Conservation (phyloP, 139 green algal genomes). For the Tetradesmus lagerheimii region DNA sequence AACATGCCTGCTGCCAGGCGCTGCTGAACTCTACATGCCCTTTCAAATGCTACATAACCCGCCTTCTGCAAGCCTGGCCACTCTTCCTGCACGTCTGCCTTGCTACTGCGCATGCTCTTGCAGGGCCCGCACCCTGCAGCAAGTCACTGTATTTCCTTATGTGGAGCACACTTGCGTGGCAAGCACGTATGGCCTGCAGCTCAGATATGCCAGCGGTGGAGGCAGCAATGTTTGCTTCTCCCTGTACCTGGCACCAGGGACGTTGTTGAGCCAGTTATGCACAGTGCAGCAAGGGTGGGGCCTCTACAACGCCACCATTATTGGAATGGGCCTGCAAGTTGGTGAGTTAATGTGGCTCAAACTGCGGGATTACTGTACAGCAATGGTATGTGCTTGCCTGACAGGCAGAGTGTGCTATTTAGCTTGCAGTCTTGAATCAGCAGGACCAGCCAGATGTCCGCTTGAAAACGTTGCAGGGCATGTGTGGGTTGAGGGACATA, state of each 20-base stretch:
- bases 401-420: too few species aligned
- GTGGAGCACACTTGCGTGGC: background rate
- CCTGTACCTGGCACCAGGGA: background rate
- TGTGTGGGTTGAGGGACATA: too few species aligned
- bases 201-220: background rate
- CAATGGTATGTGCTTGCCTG: too few species aligned
- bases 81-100: too few species aligned
- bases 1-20: too few species aligned
- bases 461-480: too few species aligned
- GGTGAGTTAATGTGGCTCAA: background rate
- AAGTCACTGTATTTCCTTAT: background rate
- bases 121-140: background rate
- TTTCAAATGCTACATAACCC: too few species aligned
- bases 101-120: background rate
- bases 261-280: background rate
- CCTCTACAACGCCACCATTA: background rate
- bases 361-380: too few species aligned
- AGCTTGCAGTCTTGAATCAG: too few species aligned
- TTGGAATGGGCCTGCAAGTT: background rate
- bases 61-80: too few species aligned
- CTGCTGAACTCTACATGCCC: too few species aligned
- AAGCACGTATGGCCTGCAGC: background rate
- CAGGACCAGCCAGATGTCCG: too few species aligned
- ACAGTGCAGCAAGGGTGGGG: background rate
- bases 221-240: background rate